Conservation (phyloP, 768 basidiomycete genomes). For the Collybia mongolica region DNA sequence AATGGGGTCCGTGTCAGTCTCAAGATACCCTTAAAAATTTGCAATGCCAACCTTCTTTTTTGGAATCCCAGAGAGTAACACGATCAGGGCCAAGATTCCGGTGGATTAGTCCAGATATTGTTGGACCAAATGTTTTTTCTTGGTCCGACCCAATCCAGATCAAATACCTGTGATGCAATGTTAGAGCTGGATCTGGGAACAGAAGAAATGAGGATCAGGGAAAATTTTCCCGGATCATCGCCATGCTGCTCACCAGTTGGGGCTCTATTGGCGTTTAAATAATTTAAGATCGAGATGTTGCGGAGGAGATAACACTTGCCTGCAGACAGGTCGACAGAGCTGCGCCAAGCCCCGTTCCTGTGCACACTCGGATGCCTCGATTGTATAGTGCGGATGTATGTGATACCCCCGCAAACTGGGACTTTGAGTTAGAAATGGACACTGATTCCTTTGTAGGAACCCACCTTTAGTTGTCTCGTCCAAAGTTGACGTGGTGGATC, state of each 20-base stretch:
- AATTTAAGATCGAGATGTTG: neutral
- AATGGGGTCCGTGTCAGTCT: neutral
- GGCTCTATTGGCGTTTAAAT: conserved; percentile 32
- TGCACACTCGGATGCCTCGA: conserved; percentile 82
- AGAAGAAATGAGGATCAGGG: conserved; percentile 3
- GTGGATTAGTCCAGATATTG: conserved; percentile 70
- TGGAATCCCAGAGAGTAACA: conserved; percentile 77
- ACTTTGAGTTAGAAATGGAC: neutral
- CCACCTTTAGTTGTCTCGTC: conserved; percentile 80
- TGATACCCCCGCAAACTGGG: conserved; percentile 76
- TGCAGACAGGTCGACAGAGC: conserved; percentile 80
- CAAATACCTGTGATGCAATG: conserved; percentile 52
- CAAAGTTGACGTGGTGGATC: conserved; percentile 71
- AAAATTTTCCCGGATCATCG: conserved; percentile 15
- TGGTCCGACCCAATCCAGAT: conserved; percentile 88
- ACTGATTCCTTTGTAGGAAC: conserved; percentile 11
- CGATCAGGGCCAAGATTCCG: conserved; percentile 69
- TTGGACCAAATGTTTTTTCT: conserved; percentile 83
- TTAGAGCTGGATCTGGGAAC: conserved; percentile 5
- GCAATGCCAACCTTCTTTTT: conserved; percentile 46
- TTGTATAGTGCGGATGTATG: conserved; percentile 77
- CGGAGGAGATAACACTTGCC: conserved; percentile 39
- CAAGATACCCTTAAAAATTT: neutral
- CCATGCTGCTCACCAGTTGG: conserved; percentile 40
- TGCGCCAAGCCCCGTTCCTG: conserved; percentile 82